These are phyloP conservation scores for Cytospora mali DNA, from an alignment of 2,329 filamentous ascomycete genomes.

Conservation along the genomic window DNA sequence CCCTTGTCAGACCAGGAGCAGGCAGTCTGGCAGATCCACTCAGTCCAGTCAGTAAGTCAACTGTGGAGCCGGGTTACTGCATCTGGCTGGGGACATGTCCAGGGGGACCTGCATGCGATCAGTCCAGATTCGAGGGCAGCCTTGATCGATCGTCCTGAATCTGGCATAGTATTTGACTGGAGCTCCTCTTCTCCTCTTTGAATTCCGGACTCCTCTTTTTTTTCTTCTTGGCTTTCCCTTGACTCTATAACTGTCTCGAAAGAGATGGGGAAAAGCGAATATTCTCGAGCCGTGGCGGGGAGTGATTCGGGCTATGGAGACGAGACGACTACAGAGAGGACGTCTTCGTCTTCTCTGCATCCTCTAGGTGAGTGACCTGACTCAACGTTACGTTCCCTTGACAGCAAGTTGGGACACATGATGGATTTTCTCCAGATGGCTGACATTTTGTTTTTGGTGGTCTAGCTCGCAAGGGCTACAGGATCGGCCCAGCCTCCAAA, in stretches of 20 bases:
- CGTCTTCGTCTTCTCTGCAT: constrained; percentile 36
- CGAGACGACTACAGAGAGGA: constrained; percentile 37
- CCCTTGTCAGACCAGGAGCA: neutral
- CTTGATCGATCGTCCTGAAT: constrained; percentile 19
- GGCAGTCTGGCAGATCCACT: no score
- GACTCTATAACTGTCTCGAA: constrained; percentile 34
- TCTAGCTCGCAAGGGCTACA: constrained; percentile 41
- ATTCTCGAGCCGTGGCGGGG: constrained; percentile 36
- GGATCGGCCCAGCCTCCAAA: constrained; percentile 39
- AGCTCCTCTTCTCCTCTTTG: constrained; percentile 3
- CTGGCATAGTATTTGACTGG: constrained; percentile 23
- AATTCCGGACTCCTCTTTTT: constrained; percentile 30
- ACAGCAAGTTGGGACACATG: neutral
- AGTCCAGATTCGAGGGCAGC: constrained; percentile 26
- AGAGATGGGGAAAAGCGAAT: constrained; percentile 42
- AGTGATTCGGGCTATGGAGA: constrained; percentile 42
- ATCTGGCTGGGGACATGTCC: constrained; percentile 19
- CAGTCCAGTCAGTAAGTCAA: no score
- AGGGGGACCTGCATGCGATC: constrained; percentile 21
- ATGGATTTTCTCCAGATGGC: neutral
- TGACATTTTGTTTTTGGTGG: constrained; percentile 21
- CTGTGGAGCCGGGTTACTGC: constrained; percentile 18
- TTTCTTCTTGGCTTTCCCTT: constrained; percentile 29
- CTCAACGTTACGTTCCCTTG: constrained; percentile 1
- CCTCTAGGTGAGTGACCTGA: constrained; percentile 36